phyloP scores from a whole-genome alignment of 192 early-diverging fungal genomes.

The Mortierella alpina region DNA sequence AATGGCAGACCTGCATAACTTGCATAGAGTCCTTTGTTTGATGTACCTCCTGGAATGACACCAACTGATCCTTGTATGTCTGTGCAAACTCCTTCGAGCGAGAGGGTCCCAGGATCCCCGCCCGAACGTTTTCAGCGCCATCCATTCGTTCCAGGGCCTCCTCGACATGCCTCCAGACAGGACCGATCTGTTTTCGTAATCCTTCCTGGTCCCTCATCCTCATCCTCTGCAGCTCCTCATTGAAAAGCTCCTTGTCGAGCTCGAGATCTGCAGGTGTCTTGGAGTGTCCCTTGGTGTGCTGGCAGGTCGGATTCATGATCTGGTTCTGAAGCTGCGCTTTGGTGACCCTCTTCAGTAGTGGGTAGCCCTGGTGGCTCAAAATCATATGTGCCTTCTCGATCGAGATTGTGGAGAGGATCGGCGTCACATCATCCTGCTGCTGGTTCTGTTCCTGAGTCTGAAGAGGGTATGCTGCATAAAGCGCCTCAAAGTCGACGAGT shows the following conservation, averaged over 20 bases:
- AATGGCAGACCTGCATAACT: neutral
- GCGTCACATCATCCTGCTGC: slow-evolving; percentile 58
- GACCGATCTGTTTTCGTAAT: slow-evolving; percentile 68
- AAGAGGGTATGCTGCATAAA: slow-evolving; percentile 46
- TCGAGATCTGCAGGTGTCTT: slow-evolving; percentile 78
- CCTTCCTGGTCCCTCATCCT: slow-evolving; percentile 64
- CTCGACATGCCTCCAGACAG: slow-evolving; percentile 72
- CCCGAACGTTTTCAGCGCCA: slow-evolving; percentile 48
- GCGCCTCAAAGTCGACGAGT: slow-evolving; percentile 61
- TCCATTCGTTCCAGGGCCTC: slow-evolving; percentile 49
- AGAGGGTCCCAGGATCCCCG: slow-evolving; percentile 36
- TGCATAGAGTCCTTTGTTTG: neutral
- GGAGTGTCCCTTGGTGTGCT: slow-evolving; percentile 73
- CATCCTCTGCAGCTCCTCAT: slow-evolving; percentile 69
- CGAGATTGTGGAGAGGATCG: slow-evolving; percentile 72
- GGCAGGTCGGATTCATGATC: slow-evolving; percentile 72
- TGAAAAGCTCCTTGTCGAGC: slow-evolving; percentile 72
- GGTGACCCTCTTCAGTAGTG: slow-evolving; percentile 75
- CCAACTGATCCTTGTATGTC: slow-evolving; percentile 39
- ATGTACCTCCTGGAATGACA: slow-evolving; percentile 47
- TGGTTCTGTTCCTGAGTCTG: slow-evolving; percentile 71
- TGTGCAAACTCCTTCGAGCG: slow-evolving; percentile 52
- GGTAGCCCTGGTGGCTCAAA: slow-evolving; percentile 71
- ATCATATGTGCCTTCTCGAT: slow-evolving; percentile 74
- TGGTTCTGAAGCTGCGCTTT: slow-evolving; percentile 75